These are phyloP conservation scores for Aspergillus aculeatinus DNA, from an alignment of 2,329 filamentous ascomycete species.

Conservation along the genomic window DNA sequence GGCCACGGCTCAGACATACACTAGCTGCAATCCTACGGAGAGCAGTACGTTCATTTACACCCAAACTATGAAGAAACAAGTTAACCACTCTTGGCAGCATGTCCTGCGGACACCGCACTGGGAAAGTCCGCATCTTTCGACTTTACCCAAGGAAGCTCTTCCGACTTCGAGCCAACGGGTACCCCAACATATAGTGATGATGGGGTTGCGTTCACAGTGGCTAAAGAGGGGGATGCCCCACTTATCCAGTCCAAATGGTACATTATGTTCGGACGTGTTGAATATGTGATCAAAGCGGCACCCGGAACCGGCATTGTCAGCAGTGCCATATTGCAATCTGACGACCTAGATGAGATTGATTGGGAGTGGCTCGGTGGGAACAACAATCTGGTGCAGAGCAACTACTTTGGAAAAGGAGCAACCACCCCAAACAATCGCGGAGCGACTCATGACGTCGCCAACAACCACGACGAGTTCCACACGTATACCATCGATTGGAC, in stretches of 20 bases:
- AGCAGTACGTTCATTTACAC: constrained; percentile 31
- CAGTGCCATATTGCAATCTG: constrained; percentile 85
- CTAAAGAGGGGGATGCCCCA: constrained; percentile 75
- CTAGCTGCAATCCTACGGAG: constrained; percentile 44
- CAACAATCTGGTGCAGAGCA: constrained; percentile 78
- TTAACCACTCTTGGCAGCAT: constrained; percentile 46
- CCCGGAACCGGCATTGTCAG: constrained; percentile 90
- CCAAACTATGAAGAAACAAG: neutral
- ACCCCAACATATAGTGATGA: constrained; percentile 70
- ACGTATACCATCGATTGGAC: constrained; percentile 95
- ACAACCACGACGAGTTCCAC: constrained; percentile 73
- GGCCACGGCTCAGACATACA: constrained; percentile 44
- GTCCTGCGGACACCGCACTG: constrained; percentile 74
- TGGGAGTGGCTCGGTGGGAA: constrained; percentile 91
- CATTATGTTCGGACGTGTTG: constrained; percentile 97
- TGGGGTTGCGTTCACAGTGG: constrained; percentile 79
- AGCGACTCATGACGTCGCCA: constrained; percentile 67
- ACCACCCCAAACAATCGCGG: constrained; percentile 85
- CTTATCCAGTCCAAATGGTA: constrained; percentile 90
- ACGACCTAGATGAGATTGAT: constrained; percentile 92
- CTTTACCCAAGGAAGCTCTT: constrained; percentile 74
- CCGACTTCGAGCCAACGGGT: constrained; percentile 72
- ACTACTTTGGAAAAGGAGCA: constrained; percentile 94
- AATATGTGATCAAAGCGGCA: constrained; percentile 80
- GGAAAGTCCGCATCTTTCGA: constrained; percentile 81